Conservation (phyloP, 139 green algal genomes). For the Nannochloris sp. region DNA sequence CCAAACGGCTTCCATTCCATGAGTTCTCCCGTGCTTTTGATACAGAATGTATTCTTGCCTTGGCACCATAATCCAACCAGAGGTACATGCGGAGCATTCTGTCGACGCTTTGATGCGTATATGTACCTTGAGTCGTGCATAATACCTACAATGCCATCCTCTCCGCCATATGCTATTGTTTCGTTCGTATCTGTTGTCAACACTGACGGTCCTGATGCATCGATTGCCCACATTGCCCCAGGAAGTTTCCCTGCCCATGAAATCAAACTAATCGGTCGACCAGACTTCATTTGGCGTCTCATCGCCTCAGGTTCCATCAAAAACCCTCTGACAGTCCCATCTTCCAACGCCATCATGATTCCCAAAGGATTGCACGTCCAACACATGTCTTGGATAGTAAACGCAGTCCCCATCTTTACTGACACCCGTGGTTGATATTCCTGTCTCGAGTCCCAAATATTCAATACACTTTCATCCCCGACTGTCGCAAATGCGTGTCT, state of each 20-base stretch:
- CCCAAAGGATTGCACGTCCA: slow-evolving; percentile 18
- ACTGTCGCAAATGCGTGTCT: slow-evolving; percentile 13
- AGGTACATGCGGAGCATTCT: not conserved
- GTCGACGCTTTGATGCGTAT: not conserved
- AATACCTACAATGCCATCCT: slow-evolving; percentile 28
- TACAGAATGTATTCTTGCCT: slow-evolving; percentile 1
- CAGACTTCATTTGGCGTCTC: not conserved
- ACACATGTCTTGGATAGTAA: slow-evolving; percentile 8
- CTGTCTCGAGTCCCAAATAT: slow-evolving; percentile 27
- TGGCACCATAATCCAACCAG: not conserved
- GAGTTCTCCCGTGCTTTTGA: not conserved
- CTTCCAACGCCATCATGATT: slow-evolving; percentile 23
- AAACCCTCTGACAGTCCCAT: slow-evolving; percentile 15
- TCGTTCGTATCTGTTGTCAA: not conserved
- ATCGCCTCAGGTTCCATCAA: slow-evolving; percentile 7
- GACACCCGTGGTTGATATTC: slow-evolving; percentile 11
- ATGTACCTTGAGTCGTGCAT: slow-evolving; percentile 7
- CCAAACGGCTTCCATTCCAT: not conserved
- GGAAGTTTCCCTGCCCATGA: slow-evolving; percentile 8
- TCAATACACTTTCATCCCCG: slow-evolving; percentile 19
- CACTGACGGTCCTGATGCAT: not conserved
- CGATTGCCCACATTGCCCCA: not conserved
- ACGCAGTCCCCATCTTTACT: slow-evolving; percentile 13
- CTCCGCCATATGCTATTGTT: slow-evolving; percentile 22
- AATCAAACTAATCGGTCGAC: not conserved